Evolutionary conservation across 2,329 filamentous ascomycete genomes (phyloP), one percentile per base, ranked within the genome.

Genomic region (Sordariomycetes sp.): DNA sequence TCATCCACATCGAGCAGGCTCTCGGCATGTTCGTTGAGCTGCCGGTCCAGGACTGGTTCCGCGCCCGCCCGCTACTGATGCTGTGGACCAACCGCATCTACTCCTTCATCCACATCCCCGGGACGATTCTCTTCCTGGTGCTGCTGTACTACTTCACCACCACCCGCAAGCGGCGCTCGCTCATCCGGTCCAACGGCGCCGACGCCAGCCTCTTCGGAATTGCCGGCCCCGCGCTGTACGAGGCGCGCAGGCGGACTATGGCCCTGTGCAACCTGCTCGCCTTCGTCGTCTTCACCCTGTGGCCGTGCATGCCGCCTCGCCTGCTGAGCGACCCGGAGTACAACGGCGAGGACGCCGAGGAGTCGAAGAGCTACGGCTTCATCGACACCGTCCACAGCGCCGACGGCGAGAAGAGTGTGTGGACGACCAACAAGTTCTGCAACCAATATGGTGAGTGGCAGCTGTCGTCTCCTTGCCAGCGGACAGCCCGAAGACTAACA

Each of bases 71-170:
- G 1, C 66, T 73, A 32, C 64, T 86, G 50, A 79, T 90, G 74
- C 80, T 76, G 63, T 88, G 80, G 80, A 87, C 85, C 64, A 90
- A 90, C 70, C 79, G 86, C 65, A 78, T 81, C 32, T 90, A 90
- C 71, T 89, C 86, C 6, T 89, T 89, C 70, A 88, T 90, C 65
- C 87, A 90, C 69, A 90, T 90, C 59, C 87, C 87, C 0, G 87
- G 86, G 16, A 89, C 86, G 6, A 89, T 90, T 62, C 76, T 86
- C 52, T 90, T 89, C 66, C 69, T 76, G 18, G 72, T 79, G 43
- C 79, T 82, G 66, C 77, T 90, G 4, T 90, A 83, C 72, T 88
- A 87, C 72, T 79, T 86, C 67, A 89, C 85, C 53, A 88, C 83
- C 25, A 85, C 82, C 8, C 77, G 78, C 56, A 81, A 81, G 66